Evolutionary conservation across 169 alveolate genomes (phyloP).

Genomic region (Eimeria acervulina): DNA sequence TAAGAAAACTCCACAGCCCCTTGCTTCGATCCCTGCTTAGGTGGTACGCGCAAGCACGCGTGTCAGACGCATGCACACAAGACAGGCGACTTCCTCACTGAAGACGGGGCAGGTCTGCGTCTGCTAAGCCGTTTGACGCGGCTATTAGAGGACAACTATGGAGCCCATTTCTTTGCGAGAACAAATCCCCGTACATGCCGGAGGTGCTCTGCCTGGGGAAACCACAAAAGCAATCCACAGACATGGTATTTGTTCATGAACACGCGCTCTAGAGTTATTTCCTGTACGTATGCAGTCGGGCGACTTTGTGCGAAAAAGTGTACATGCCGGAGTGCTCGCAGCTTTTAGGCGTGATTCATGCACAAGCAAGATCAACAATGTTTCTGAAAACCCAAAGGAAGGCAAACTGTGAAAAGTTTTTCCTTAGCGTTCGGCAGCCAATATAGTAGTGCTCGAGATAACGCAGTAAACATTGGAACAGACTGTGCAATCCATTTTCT

Average conservation of each 20-base stretch:
- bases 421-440: neutral
- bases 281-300: neutral
- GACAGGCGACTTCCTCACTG: neutral
- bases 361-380: neutral
- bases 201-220: constrained; percentile 56
- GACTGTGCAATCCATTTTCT: neutral
- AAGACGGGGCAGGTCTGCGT: constrained; percentile 58
- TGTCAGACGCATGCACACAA: neutral
- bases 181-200: constrained; percentile 38
- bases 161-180: neutral
- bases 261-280: neutral
- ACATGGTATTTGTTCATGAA: neutral
- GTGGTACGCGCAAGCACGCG: neutral
- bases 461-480: too few species aligned
- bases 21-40: neutral
- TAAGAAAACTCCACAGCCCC: too few species aligned
- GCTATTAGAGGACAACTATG: neutral
- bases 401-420: neutral
- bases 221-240: neutral
- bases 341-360: neutral
- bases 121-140: constrained; percentile 57
- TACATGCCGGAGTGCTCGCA: neutral
- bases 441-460: too few species aligned
- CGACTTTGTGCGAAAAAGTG: neutral
- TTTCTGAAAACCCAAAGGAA: neutral